Percentiles rank a stretch among this genome's conserved stretches.
phyloP scores from a whole-genome alignment of 2,329 filamentous ascomycete genomes.

The Lasiodiplodia gonubiensis region DNA sequence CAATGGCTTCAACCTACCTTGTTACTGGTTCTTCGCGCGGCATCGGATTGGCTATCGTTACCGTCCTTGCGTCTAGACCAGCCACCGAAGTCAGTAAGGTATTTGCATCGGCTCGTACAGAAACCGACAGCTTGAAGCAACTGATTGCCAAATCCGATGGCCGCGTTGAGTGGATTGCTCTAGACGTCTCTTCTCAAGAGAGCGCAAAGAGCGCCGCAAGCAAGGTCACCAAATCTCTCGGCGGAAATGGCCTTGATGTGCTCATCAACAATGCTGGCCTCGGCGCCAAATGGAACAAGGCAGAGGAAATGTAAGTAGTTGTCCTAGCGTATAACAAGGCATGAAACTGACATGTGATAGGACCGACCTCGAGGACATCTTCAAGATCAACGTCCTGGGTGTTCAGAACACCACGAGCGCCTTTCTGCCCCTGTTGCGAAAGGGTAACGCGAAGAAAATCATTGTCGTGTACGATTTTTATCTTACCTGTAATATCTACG shows the following conservation, averaged over 20 bases:
- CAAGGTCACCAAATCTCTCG: slow-evolving; percentile 35
- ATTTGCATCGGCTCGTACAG: slow-evolving; percentile 48
- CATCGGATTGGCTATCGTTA: slow-evolving; percentile 44
- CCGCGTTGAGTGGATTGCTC: slow-evolving; percentile 36
- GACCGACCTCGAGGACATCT: slow-evolving; percentile 37
- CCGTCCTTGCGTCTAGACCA: slow-evolving; percentile 38
- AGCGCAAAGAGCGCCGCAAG: slow-evolving; percentile 45
- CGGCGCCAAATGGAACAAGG: neutral
- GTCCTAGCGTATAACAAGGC: too few relatives aligned
- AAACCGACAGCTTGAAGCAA: slow-evolving; percentile 42
- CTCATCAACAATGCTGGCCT: slow-evolving; percentile 22
- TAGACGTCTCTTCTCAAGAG: slow-evolving; percentile 51
- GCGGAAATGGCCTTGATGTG: neutral
- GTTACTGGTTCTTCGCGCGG: slow-evolving; percentile 47
- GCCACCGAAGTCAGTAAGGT: slow-evolving; percentile 44
- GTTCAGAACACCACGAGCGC: slow-evolving; percentile 49
- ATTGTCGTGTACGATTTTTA: slow-evolving; percentile 48
- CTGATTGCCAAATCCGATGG: slow-evolving; percentile 40
- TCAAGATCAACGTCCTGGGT: slow-evolving; percentile 47
- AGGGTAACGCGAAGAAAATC: slow-evolving; percentile 51
- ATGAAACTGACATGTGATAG: neutral
- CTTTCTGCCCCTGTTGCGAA: slow-evolving; percentile 48
- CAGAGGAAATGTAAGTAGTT: neutral
- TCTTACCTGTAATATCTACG: neutral
- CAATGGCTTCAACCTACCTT: slow-evolving; percentile 41